phyloP scores from a whole-genome alignment of 495 filamentous ascomycete genomes.

The Aspergillus affinis region DNA sequence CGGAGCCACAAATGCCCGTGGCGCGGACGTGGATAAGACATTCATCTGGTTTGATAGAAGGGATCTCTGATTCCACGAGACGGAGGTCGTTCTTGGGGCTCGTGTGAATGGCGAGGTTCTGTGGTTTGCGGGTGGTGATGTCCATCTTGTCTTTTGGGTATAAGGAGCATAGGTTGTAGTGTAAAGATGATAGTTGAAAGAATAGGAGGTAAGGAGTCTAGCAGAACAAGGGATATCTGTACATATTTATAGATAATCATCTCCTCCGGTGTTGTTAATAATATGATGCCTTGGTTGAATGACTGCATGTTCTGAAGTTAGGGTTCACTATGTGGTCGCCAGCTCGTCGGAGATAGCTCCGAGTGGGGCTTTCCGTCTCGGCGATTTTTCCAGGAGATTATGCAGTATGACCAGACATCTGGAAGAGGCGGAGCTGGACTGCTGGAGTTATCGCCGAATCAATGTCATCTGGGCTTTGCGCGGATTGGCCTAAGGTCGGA shows the following conservation, averaged over 20 bases:
- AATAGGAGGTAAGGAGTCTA: not conserved
- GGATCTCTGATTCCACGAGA: conserved; percentile 20
- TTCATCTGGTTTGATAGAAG: conserved; percentile 22
- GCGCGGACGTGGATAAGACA: conserved; percentile 46
- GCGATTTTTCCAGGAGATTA: no score
- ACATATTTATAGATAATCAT: no score
- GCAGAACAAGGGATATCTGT: no score
- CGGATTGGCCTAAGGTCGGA: no score
- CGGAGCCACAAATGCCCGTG: conserved; percentile 51
- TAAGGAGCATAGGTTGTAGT: not conserved
- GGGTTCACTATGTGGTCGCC: not conserved
- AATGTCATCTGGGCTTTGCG: no score
- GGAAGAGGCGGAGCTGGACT: no score
- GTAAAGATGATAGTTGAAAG: not conserved
- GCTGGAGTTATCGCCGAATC: no score
- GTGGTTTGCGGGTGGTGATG: conserved; percentile 14
- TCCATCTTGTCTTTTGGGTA: conserved; percentile 11
- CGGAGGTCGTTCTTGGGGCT: conserved; percentile 20
- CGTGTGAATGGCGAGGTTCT: conserved; percentile 24
- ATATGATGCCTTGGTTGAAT: no score
- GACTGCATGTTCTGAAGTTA: not conserved
- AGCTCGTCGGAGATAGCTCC: not conserved
- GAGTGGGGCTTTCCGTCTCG: not conserved
- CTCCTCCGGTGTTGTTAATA: no score
- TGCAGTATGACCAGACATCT: no score